Evolutionary conservation across 1,284 basidiomycete genomes (phyloP).

Genomic region (Stygiomarasmius scandens): DNA sequence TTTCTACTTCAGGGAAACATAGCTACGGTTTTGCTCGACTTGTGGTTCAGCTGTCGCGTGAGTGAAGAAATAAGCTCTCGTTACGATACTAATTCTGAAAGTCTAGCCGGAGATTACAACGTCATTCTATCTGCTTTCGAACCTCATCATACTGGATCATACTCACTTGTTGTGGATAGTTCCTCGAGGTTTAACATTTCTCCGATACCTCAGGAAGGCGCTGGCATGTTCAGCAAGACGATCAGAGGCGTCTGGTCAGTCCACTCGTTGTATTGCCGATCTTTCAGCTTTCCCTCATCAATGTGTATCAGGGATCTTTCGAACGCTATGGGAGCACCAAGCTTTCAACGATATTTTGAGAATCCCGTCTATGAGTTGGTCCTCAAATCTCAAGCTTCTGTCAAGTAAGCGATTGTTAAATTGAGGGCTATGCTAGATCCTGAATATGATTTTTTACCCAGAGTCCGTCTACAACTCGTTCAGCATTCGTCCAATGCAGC

Average conservation of each 20-base stretch:
- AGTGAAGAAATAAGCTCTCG: conserved; percentile 25
- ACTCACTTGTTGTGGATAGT: conserved; percentile 65
- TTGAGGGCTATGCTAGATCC: not conserved
- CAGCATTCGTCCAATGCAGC: conserved; percentile 46
- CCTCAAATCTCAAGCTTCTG: conserved; percentile 51
- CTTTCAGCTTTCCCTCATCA: not conserved
- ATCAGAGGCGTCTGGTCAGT: conserved; percentile 73
- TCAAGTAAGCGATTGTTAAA: conserved; percentile 53
- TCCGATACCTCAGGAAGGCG: conserved; percentile 86
- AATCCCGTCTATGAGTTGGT: conserved; percentile 76
- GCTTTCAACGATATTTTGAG: conserved; percentile 57
- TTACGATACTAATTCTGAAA: not conserved
- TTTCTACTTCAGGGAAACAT: conserved; percentile 79
- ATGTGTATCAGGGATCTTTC: conserved; percentile 45
- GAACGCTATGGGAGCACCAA: conserved; percentile 69
- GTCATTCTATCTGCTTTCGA: conserved; percentile 85
- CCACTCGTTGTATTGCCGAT: not conserved
- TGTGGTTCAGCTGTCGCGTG: conserved; percentile 57
- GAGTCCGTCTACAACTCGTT: conserved; percentile 67
- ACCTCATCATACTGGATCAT: conserved; percentile 67
- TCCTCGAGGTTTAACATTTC: conserved; percentile 67
- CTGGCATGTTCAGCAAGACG: conserved; percentile 83
- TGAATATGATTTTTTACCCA: conserved; percentile 30
- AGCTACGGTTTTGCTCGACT: conserved; percentile 75
- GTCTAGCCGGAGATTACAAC: conserved; percentile 80